phyloP scores from a whole-genome alignment of 208 protist species.

The Acanthamoeba healyi region DNA sequence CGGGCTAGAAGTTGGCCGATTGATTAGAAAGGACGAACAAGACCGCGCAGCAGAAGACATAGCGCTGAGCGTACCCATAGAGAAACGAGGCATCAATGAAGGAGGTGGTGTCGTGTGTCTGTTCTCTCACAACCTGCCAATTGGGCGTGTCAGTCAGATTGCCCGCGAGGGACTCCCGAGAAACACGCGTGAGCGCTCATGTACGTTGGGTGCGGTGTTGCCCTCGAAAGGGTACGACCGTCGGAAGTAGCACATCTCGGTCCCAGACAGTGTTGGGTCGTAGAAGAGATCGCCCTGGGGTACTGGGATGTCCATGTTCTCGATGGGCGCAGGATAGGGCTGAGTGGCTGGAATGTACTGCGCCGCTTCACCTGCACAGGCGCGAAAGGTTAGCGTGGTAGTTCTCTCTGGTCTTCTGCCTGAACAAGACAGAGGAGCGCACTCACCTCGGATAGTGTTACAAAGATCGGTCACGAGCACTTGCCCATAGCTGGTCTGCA shows the following conservation, averaged over 20 bases:
- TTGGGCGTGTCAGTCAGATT: not conserved
- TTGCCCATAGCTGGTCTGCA: not conserved
- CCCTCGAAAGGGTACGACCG: not conserved
- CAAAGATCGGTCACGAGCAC: not conserved
- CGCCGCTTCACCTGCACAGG: not conserved
- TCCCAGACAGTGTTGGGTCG: not conserved
- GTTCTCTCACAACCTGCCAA: not conserved
- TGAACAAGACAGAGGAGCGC: too few species aligned
- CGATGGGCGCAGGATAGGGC: not conserved
- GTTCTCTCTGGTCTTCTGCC: not conserved
- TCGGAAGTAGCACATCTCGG: not conserved
- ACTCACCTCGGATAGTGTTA: not conserved
- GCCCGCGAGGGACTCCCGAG: too few species aligned
- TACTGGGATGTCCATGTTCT: not conserved
- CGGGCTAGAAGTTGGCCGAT: not conserved
- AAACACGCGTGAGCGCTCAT: not conserved
- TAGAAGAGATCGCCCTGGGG: not conserved
- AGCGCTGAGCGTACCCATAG: not conserved
- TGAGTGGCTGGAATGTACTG: not conserved
- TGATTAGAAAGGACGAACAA: not conserved
- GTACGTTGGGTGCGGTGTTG: conserved; percentile 11
- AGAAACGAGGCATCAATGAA: conserved; percentile 29
- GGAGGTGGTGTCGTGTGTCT: not conserved
- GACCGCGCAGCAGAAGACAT: not conserved
- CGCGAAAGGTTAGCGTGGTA: not conserved